Conservation (phyloP, 352 stramenopile genomes). For the Phytophthora hibernalis region DNA sequence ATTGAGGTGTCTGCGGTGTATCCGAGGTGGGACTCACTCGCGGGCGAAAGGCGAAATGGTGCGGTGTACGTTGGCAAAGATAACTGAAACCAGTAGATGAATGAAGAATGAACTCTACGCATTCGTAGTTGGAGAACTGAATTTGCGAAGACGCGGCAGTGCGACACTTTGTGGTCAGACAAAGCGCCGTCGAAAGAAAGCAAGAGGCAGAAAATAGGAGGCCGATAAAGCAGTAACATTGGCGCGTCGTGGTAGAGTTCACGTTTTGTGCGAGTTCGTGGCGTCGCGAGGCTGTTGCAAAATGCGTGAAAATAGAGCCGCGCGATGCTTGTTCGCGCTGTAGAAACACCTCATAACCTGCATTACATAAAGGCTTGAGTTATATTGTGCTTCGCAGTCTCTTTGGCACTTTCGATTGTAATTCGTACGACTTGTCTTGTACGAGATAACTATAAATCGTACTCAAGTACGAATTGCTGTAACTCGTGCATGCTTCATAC, state of each 20-base stretch:
- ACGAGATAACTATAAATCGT: too few relatives aligned
- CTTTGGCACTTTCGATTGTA: too few relatives aligned
- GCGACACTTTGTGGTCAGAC: constrained; percentile 43
- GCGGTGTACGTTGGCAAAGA: not conserved
- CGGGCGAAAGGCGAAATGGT: constrained; percentile 15
- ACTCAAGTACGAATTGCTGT: too few relatives aligned
- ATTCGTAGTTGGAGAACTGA: not conserved
- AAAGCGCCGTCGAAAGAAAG: constrained; percentile 32
- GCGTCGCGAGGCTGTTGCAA: not conserved
- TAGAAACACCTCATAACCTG: not conserved
- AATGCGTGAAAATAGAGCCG: constrained; percentile 1
- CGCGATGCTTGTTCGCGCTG: constrained; percentile 3
- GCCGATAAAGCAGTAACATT: constrained; percentile 3
- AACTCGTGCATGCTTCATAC: too few relatives aligned
- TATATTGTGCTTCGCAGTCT: too few relatives aligned
- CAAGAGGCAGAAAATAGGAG: constrained; percentile 1
- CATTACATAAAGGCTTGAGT: not conserved
- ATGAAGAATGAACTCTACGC: not conserved
- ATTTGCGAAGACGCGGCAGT: not conserved
- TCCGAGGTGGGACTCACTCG: constrained; percentile 4
- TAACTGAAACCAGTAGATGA: constrained; percentile 17
- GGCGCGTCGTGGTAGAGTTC: not conserved
- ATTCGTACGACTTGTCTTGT: too few relatives aligned
- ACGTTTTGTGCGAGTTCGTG: not conserved
- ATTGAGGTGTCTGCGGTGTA: constrained; percentile 5